These are phyloP conservation scores for Colletotrichum higginsianum DNA, from an alignment of 2,329 filamentous ascomycete genomes.

Conservation along the genomic window DNA sequence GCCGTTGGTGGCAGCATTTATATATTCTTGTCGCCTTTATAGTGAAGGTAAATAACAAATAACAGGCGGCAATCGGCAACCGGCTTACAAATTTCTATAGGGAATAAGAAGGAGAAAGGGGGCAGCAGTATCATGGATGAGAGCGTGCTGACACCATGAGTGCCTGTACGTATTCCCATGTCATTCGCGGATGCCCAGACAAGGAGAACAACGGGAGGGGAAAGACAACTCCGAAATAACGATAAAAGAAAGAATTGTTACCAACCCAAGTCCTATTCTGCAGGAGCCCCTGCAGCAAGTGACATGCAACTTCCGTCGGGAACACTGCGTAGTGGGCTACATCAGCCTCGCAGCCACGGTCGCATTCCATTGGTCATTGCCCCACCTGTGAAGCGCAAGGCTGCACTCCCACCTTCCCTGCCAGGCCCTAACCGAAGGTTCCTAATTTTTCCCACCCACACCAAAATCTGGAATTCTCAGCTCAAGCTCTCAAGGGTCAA, in stretches of 20 bases:
- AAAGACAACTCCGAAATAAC: background rate
- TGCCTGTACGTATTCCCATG: background rate
- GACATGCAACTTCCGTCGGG: constrained; percentile 15
- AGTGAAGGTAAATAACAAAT: too few relatives aligned
- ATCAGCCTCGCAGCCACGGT: constrained; percentile 32
- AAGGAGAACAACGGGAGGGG: background rate
- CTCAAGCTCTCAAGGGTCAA: constrained; percentile 40
- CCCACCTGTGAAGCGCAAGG: constrained; percentile 29
- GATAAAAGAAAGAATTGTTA: background rate
- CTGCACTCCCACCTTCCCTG: constrained; percentile 17
- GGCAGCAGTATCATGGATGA: background rate
- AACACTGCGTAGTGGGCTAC: background rate
- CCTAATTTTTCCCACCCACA: constrained; percentile 27
- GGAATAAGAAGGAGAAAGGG: background rate
- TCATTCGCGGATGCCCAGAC: background rate
- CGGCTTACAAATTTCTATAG: background rate
- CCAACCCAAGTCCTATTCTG: constrained; percentile 7
- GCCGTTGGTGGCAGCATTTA: background rate
- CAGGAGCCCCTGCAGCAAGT: constrained; percentile 18
- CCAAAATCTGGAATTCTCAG: constrained; percentile 55
- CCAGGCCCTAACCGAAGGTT: constrained; percentile 18
- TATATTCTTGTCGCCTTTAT: too few relatives aligned
- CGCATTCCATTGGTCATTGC: constrained; percentile 23
- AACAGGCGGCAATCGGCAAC: too few relatives aligned
- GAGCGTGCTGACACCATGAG: background rate